Conservation (phyloP, 768 basidiomycete species). For the Leccinum olivaceopallidum region DNA sequence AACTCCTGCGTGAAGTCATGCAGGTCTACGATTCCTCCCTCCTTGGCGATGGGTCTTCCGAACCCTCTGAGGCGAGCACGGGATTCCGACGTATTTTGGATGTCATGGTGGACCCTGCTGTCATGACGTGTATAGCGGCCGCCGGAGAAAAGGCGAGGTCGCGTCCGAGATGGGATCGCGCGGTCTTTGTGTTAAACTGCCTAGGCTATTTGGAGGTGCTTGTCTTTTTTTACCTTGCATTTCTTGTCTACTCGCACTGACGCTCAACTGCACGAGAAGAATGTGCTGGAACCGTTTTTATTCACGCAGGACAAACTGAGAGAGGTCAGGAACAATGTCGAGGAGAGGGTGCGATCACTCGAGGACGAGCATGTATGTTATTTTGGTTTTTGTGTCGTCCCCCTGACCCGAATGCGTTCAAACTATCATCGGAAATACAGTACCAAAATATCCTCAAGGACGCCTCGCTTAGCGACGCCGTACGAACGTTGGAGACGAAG, state of each 20-base stretch:
- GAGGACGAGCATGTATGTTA: conserved; percentile 81
- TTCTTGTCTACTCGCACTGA: conserved; percentile 3
- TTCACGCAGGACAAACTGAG: conserved; percentile 66
- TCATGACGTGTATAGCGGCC: conserved; percentile 70
- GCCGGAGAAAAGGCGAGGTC: conserved; percentile 62
- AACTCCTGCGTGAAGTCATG: conserved; percentile 88
- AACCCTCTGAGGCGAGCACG: conserved; percentile 11
- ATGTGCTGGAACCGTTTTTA: conserved; percentile 61
- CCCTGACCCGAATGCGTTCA: no score
- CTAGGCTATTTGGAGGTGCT: conserved; percentile 78
- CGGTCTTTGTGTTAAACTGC: conserved; percentile 86
- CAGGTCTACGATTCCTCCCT: conserved; percentile 85
- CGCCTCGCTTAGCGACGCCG: conserved; percentile 27
- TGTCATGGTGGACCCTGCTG: conserved; percentile 80
- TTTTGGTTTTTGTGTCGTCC: not conserved
- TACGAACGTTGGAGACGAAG: conserved; percentile 26
- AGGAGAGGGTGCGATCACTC: conserved; percentile 60
- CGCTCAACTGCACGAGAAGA: conserved; percentile 38
- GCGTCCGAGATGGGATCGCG: conserved; percentile 72
- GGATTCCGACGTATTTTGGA: conserved; percentile 58
- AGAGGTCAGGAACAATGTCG: conserved; percentile 58
- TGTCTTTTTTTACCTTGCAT: conserved; percentile 4
- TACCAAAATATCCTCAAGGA: conserved; percentile 29
- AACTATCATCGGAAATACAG: conserved; percentile 2
- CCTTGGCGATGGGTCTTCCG: conserved; percentile 47